These are phyloP conservation scores for Lactifluus echinatus DNA, from an alignment of 768 basidiomycete genomes.

Conservation along the genomic window DNA sequence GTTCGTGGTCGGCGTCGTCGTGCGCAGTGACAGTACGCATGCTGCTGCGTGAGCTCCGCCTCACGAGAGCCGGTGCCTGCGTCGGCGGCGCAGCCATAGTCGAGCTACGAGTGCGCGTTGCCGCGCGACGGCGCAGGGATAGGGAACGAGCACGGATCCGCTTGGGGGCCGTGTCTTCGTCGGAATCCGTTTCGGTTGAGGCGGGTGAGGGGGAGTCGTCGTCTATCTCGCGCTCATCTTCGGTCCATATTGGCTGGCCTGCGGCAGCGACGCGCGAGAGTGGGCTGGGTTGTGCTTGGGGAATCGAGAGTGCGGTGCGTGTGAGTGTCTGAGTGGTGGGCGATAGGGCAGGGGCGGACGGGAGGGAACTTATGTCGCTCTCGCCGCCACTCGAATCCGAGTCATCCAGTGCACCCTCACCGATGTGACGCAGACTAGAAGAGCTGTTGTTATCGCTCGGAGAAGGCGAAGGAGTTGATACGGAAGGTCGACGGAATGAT, in stretches of 20 bases:
- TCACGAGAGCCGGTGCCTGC: slow-evolving; percentile 25
- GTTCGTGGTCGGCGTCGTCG: slow-evolving; percentile 17
- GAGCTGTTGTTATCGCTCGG: slow-evolving; percentile 29
- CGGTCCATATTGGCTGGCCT: slow-evolving; percentile 44
- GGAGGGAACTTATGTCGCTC: slow-evolving; percentile 18
- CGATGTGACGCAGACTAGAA: slow-evolving; percentile 50
- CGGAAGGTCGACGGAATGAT: slow-evolving; percentile 38
- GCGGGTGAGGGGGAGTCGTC: slow-evolving; percentile 47
- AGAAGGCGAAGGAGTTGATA: slow-evolving; percentile 29
- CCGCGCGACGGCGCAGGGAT: slow-evolving; percentile 22
- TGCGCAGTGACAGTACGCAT: slow-evolving; percentile 58
- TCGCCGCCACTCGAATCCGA: slow-evolving; percentile 53
- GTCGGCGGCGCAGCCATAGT: slow-evolving; percentile 21
- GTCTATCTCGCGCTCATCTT: slow-evolving; percentile 43
- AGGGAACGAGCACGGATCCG: slow-evolving; percentile 24
- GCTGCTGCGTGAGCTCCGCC: slow-evolving; percentile 55
- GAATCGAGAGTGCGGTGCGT: slow-evolving; percentile 24
- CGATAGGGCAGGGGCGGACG: slow-evolving; percentile 24
- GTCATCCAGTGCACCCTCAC: slow-evolving; percentile 71
- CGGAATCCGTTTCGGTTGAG: slow-evolving; percentile 56
- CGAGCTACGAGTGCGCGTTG: slow-evolving; percentile 3
- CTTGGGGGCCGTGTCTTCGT: slow-evolving; percentile 16
- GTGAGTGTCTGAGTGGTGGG: slow-evolving; percentile 27
- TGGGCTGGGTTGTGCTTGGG: slow-evolving; percentile 59
- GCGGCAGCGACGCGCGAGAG: slow-evolving; percentile 43